phyloP scores from a whole-genome alignment of 164 flowering plant genomes.

The Annona cherimola region DNA sequence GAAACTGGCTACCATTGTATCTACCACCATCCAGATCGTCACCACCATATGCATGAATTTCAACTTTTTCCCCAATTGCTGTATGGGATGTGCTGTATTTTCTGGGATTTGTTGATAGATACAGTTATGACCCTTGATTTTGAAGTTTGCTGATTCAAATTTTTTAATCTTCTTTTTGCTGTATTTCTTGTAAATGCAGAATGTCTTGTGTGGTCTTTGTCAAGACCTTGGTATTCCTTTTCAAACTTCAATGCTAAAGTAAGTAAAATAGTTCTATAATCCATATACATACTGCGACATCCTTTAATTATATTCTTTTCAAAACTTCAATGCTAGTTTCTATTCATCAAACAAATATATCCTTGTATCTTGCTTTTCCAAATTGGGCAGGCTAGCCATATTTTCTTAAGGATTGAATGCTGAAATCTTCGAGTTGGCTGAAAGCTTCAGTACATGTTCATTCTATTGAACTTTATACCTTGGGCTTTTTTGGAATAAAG shows the following conservation, averaged over 20 bases:
- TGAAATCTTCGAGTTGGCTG: too few species aligned
- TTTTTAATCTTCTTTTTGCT: neutral
- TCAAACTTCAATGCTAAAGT: conserved; percentile 79
- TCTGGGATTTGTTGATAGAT: neutral
- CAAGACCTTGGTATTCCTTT: conserved; percentile 77
- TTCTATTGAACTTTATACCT: too few species aligned
- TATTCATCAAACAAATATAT: too few species aligned
- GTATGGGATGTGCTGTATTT: neutral
- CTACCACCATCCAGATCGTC: too few species aligned
- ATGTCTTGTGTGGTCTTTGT: conserved; percentile 70
- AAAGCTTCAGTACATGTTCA: too few species aligned
- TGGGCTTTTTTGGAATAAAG: too few species aligned
- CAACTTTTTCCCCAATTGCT: neutral
- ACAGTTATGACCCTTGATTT: neutral
- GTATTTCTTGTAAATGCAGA: conserved; percentile 36
- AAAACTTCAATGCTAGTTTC: too few species aligned
- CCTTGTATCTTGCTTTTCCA: neutral
- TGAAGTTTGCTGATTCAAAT: neutral
- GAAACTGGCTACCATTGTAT: too few species aligned
- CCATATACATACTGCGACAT: neutral
- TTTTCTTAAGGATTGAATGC: too few species aligned
- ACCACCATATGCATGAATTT: too few species aligned
- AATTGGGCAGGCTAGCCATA: neutral
- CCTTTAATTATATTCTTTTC: too few species aligned
- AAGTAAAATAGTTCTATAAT: conserved; percentile 12